Base-by-base conservation (phyloP, 345 rosid species). In the Carallia brachiata region DNA sequence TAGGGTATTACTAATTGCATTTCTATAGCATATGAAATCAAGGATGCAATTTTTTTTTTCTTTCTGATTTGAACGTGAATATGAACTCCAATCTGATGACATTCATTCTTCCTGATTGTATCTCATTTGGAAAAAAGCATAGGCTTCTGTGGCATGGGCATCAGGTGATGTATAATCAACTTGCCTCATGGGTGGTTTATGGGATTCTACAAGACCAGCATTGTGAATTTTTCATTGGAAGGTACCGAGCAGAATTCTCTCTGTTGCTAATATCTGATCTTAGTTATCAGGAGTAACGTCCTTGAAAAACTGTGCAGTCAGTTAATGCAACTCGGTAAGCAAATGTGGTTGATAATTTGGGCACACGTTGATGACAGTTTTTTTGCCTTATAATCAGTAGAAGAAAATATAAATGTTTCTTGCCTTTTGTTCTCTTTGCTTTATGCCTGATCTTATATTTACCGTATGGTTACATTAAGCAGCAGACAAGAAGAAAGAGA, bases 91-190 rank as follows among this genome's bases (percentile, higher is more conserved):
- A 47, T 31, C 71, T 30, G 58, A 28, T 57, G 31, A 62, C 30
- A 40, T 40, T 61, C 31, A n/a, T 12, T 36, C 16, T 44, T 44
- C 17, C 4, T 12, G 50, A 44, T 44, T 44, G 50, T 32, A 44
- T 44, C 50, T 56, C 32, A 23, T 56, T 8, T 9, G 27, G 48
- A 52, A 77, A 76, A 78, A 76, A 78, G 63, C 65, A 68, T 72
- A 94, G 97, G 88, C 97, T 94, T 81, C 93, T 90, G 80, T 94
- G 98, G 98, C 97, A 94, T 62, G 97, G 97, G 66, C 97, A 92
- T 79, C 98, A 92, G 74, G 96, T 94, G 71, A 78, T 94, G 90
- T 91, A 90, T 77, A 90, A 86, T 81, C 98, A 92, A 71, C 97
- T 94, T 68, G 96, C 97, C 0, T 85, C 97, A 67, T 91, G 97